phyloP scores from a whole-genome alignment of 495 filamentous ascomycete species.

The Penicillium odoratum region DNA sequence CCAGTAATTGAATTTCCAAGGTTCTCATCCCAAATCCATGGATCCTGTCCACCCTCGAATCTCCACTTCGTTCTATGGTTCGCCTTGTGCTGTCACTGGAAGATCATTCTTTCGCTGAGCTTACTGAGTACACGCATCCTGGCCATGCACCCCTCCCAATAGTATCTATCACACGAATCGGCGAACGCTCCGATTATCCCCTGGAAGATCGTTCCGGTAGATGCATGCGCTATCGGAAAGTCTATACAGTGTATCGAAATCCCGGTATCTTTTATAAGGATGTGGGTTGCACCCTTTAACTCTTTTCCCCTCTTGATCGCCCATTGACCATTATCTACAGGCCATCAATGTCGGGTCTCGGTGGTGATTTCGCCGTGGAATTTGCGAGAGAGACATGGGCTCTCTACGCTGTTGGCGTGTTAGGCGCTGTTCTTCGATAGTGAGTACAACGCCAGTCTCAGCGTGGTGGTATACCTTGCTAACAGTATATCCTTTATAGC shows the following conservation, averaged over 20 bases:
- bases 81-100: constrained; percentile 17
- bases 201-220: constrained; percentile 17
- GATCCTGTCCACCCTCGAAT: constrained; percentile 6
- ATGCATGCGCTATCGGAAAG: constrained; percentile 22
- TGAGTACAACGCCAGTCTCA: constrained; percentile 22
- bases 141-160: constrained; percentile 15
- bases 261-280: constrained; percentile 16
- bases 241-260: constrained; percentile 12
- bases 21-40: constrained; percentile 14
- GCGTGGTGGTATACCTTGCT: not conserved
- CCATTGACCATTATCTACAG: constrained; percentile 20
- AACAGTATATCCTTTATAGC: constrained; percentile 24
- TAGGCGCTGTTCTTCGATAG: constrained; percentile 45
- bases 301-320: constrained; percentile 9
- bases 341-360: constrained; percentile 37
- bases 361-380: constrained; percentile 30
- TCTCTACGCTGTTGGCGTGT: constrained; percentile 46
- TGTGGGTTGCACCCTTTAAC: constrained; percentile 18
- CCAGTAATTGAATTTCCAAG: constrained; percentile 15
- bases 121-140: not conserved
- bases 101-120: constrained; percentile 14
- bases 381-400: constrained; percentile 50
- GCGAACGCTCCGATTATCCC: constrained; percentile 16
- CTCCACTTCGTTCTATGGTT: constrained; percentile 12
- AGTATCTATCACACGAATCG: constrained; percentile 17